phyloP scores from a whole-genome alignment of 371 early-diverging fungal genomes.

The Mucor saturninus region DNA sequence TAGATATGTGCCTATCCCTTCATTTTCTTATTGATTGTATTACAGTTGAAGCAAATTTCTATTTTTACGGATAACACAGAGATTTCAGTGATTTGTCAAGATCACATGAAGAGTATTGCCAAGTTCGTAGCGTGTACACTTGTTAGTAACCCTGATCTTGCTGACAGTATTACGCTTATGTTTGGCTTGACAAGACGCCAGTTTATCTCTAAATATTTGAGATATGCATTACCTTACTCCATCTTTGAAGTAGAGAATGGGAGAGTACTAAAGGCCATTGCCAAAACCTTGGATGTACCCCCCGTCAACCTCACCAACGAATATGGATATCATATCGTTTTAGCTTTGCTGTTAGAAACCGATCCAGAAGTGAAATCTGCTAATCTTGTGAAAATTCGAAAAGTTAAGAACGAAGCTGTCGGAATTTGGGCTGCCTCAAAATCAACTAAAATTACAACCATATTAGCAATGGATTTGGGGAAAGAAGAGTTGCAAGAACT shows the following conservation, averaged over 20 bases:
- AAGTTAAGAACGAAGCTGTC: neutral
- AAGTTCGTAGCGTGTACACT: neutral
- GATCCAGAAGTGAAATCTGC: neutral
- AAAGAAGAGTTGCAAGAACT: neutral
- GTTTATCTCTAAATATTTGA: neutral
- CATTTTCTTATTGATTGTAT: neutral
- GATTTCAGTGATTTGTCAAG: neutral
- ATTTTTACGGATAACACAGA: neutral
- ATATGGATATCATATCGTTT: neutral
- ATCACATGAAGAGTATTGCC: neutral
- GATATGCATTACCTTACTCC: slow-evolving; percentile 15
- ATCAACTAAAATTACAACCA: slow-evolving; percentile 9
- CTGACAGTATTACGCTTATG: neutral
- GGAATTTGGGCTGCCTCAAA: neutral
- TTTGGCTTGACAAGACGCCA: neutral
- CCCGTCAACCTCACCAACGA: neutral
- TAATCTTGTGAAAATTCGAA: neutral
- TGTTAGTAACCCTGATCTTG: neutral
- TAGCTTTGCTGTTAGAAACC: slow-evolving; percentile 5
- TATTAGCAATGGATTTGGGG: slow-evolving; percentile 13
- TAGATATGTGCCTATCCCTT: neutral
- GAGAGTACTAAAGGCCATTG: neutral
- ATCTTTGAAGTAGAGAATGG: neutral
- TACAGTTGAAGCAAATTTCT: neutral
- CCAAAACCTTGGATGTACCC: neutral